phyloP scores from a whole-genome alignment of 2,329 filamentous ascomycete species.

The Aspergillus candidus region DNA sequence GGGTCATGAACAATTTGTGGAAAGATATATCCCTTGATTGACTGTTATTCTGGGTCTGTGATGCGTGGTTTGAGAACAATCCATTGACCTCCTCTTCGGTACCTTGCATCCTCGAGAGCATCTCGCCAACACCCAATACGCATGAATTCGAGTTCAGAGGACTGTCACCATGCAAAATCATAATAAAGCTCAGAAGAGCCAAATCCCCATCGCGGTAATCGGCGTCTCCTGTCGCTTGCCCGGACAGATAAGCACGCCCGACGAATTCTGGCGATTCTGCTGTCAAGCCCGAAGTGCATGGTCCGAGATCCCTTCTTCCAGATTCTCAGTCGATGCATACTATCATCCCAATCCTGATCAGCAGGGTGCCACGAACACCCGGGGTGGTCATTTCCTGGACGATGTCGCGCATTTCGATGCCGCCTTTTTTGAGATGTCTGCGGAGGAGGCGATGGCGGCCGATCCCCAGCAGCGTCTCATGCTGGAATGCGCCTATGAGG shows the following conservation, averaged over 20 bases:
- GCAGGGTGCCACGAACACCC: not conserved
- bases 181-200: no score
- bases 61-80: no score
- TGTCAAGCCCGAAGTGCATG: not conserved
- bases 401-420: not conserved
- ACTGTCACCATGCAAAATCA: no score
- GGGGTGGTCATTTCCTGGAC: slow-evolving; percentile 3
- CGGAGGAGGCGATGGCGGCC: slow-evolving; percentile 2
- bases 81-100: no score
- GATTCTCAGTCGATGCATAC: not conserved
- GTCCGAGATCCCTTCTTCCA: slow-evolving; percentile 1
- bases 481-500: slow-evolving; percentile 6
- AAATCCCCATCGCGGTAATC: not conserved
- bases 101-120: no score
- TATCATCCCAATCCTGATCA: slow-evolving; percentile 3
- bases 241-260: not conserved
- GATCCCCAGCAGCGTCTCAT: slow-evolving; percentile 4
- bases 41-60: no score
- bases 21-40: no score
- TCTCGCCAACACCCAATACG: no score
- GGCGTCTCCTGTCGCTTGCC: slow-evolving; percentile 1
- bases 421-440: slow-evolving; percentile 3
- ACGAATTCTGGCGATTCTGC: slow-evolving; percentile 3
- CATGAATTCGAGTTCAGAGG: no score
- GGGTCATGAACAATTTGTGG: no score